Percentiles rank a stretch among this genome's conserved stretches.
Evolutionary conservation across 805 yeast species (phyloP).

Genomic region (Dipodascus albidus): DNA sequence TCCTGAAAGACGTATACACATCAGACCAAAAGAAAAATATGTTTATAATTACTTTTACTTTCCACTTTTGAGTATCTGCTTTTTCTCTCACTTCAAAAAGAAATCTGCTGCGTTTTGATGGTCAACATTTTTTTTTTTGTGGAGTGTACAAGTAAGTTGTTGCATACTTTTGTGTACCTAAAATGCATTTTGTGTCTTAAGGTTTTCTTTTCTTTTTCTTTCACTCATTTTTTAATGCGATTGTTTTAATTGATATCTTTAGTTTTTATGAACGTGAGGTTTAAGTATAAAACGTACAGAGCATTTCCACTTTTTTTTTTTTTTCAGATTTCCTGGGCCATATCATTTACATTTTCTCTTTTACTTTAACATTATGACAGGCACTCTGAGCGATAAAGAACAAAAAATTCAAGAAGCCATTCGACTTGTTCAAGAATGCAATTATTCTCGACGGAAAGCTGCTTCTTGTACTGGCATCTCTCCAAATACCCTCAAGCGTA

Average conservation of each 20-base stretch:
- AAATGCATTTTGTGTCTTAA: neutral
- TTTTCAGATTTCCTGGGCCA: neutral
- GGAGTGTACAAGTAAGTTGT: neutral
- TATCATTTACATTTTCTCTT: neutral
- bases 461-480: neutral
- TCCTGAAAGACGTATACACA: too few relatives aligned
- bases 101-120: neutral
- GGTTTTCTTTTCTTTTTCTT: neutral
- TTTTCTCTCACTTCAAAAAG: neutral
- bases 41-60: too few relatives aligned
- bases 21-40: too few relatives aligned
- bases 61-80: neutral
- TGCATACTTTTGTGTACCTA: neutral
- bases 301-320: neutral
- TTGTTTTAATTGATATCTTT: neutral
- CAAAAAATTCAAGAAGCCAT: neutral
- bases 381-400: neutral
- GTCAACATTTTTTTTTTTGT: neutral
- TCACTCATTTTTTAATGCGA: neutral
- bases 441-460: neutral
- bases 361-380: neutral
- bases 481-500: neutral
- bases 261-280: neutral
- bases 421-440: neutral
- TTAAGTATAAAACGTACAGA: neutral